Evolutionary conservation across 2,329 filamentous ascomycete genomes (phyloP).

Genomic region (Passalora sequoiae): DNA sequence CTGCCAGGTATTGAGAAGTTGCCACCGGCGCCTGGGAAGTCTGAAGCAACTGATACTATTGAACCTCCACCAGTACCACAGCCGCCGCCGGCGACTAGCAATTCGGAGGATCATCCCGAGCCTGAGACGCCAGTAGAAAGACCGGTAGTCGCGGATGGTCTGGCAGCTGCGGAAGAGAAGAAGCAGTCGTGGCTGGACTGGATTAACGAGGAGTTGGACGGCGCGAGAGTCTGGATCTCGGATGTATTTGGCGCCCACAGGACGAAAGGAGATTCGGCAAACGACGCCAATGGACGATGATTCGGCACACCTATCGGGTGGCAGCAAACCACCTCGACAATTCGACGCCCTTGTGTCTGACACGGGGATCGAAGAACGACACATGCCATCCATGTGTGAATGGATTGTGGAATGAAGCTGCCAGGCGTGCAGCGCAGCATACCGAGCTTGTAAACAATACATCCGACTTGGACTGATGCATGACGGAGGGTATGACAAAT

Average conservation of each 20-base stretch:
- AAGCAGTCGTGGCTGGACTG: conserved; percentile 28
- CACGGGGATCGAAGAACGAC: too few relatives aligned
- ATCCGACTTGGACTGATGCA: too few relatives aligned
- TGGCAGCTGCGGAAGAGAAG: conserved; percentile 6
- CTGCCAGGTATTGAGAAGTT: conserved; percentile 10
- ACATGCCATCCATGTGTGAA: too few relatives aligned
- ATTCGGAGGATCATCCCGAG: conserved; percentile 1
- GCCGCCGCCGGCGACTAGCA: conserved; percentile 1
- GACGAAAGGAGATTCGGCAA: background rate
- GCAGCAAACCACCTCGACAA: too few relatives aligned
- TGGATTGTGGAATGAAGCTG: too few relatives aligned
- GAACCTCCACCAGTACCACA: conserved; percentile 1
- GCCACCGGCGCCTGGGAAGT: conserved; percentile 1
- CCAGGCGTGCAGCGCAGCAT: too few relatives aligned
- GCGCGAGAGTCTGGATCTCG: conserved; percentile 31
- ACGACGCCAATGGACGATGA: background rate
- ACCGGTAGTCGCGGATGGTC: conserved; percentile 18
- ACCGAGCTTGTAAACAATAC: too few relatives aligned
- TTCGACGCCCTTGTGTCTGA: too few relatives aligned
- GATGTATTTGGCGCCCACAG: conserved; percentile 21
- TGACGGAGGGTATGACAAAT: too few relatives aligned
- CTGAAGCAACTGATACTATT: background rate
- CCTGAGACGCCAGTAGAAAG: conserved; percentile 12
- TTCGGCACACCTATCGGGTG: background rate
- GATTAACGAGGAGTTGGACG: conserved; percentile 30